Percentiles rank a stretch among this genome's conserved stretches.
These are phyloP conservation scores for Trypethelium eluteriae DNA, from an alignment of 495 filamentous ascomycete species.

Conservation along the genomic window DNA sequence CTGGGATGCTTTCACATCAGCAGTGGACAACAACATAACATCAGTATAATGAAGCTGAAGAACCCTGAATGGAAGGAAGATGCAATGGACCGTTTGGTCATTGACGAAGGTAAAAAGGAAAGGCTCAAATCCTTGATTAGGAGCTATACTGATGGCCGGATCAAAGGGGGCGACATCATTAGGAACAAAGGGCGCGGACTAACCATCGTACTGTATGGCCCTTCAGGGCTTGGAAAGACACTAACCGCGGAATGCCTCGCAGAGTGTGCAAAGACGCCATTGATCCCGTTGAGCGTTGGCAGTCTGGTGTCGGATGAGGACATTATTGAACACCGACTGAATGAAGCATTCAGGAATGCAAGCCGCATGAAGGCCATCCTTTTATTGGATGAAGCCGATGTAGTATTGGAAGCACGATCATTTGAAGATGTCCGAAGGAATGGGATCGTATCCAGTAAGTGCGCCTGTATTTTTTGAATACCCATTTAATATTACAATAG, in stretches of 20 bases:
- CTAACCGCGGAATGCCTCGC: slow-evolving; percentile 10
- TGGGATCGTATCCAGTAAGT: slow-evolving; percentile 5
- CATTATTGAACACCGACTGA: neutral
- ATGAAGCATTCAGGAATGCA: neutral
- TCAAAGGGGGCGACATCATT: neutral
- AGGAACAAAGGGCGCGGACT: neutral
- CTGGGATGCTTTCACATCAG: no score
- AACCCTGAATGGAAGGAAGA: no score
- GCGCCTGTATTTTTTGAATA: neutral
- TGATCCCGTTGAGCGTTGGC: slow-evolving; percentile 10
- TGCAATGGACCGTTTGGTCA: no score
- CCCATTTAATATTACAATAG: neutral
- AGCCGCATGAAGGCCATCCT: slow-evolving; percentile 9
- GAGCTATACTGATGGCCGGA: no score
- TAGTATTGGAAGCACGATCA: slow-evolving; percentile 5
- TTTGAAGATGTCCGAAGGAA: slow-evolving; percentile 14
- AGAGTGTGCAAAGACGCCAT: slow-evolving; percentile 7
- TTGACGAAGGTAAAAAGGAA: no score
- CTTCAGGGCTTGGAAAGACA: slow-evolving; percentile 13
- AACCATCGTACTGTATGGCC: slow-evolving; percentile 9
- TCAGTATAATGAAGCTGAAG: no score
- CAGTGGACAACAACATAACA: no score
- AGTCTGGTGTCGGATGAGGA: neutral
- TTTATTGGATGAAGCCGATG: slow-evolving; percentile 10
- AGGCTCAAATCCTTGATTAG: no score